These are phyloP conservation scores for Chalciporus piperatus DNA, from an alignment of 768 basidiomycete genomes.

Conservation along the genomic window DNA sequence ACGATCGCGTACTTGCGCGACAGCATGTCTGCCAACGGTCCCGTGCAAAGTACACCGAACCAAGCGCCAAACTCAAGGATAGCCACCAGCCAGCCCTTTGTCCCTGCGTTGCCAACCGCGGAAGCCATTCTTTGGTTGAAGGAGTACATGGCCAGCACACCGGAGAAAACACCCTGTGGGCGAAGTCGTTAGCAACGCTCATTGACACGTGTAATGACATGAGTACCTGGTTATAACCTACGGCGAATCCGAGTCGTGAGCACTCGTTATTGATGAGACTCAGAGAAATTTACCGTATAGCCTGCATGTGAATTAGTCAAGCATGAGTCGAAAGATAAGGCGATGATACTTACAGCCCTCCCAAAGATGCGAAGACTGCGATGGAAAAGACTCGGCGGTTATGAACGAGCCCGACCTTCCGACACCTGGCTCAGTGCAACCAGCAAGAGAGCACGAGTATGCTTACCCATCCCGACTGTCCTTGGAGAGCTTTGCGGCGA, in stretches of 20 bases:
- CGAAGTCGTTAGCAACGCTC: background rate
- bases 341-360: slow-evolving; percentile 56
- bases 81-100: slow-evolving; percentile 70
- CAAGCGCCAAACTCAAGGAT: slow-evolving; percentile 77
- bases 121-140: slow-evolving; percentile 55
- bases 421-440: background rate
- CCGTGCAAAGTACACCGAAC: slow-evolving; percentile 71
- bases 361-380: slow-evolving; percentile 75
- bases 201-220: slow-evolving; percentile 4
- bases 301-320: slow-evolving; percentile 33
- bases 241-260: slow-evolving; percentile 1
- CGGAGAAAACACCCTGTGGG: slow-evolving; percentile 70
- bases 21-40: slow-evolving; percentile 67
- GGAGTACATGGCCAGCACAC: slow-evolving; percentile 59
- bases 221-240: slow-evolving; percentile 63
- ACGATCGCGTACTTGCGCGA: slow-evolving; percentile 74
- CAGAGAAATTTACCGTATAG: slow-evolving; percentile 51
- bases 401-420: slow-evolving; percentile 55
- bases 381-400: slow-evolving; percentile 66
- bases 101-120: slow-evolving; percentile 48
- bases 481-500: slow-evolving; percentile 55
- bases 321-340: background rate
- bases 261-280: background rate
- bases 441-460: background rate
- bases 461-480: slow-evolving; percentile 65